Conservation (phyloP, 768 basidiomycete species). For the Serpula lacrymans region DNA sequence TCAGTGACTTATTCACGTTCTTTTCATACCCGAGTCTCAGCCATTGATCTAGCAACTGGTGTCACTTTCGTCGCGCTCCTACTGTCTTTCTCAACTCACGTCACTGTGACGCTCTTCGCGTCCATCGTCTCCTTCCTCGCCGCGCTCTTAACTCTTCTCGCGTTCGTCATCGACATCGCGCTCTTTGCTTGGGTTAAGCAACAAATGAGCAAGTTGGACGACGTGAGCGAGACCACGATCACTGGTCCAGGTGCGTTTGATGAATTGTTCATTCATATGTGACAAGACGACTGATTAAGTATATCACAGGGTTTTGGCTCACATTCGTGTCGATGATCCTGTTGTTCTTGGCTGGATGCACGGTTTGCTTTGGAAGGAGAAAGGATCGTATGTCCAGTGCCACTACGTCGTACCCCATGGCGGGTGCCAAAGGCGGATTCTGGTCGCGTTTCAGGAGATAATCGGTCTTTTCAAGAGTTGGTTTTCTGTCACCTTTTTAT, state of each 20-base stretch:
- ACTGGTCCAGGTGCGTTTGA: constrained; percentile 58
- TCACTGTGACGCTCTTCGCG: constrained; percentile 40
- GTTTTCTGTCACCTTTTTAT: no score
- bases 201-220: constrained; percentile 48
- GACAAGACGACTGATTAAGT: background rate
- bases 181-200: constrained; percentile 61
- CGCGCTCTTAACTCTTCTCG: constrained; percentile 62
- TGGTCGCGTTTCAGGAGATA: constrained; percentile 39
- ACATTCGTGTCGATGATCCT: constrained; percentile 66
- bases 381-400: constrained; percentile 48
- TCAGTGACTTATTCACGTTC: constrained; percentile 28
- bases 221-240: constrained; percentile 43
- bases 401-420: constrained; percentile 18
- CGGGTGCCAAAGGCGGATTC: constrained; percentile 22
- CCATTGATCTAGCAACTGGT: constrained; percentile 35
- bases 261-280: background rate
- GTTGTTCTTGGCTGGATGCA: constrained; percentile 60
- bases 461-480: constrained; percentile 9
- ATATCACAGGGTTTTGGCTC: constrained; percentile 63
- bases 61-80: constrained; percentile 63
- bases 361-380: constrained; percentile 67
- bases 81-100: constrained; percentile 57
- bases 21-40: background rate
- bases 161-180: constrained; percentile 76
- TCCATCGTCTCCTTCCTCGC: constrained; percentile 62